A percentile compares a stretch with the other conserved stretches of the same genome.
phyloP scores from a whole-genome alignment of 2,329 filamentous ascomycete genomes.

The Paramyrothecium sp. region DNA sequence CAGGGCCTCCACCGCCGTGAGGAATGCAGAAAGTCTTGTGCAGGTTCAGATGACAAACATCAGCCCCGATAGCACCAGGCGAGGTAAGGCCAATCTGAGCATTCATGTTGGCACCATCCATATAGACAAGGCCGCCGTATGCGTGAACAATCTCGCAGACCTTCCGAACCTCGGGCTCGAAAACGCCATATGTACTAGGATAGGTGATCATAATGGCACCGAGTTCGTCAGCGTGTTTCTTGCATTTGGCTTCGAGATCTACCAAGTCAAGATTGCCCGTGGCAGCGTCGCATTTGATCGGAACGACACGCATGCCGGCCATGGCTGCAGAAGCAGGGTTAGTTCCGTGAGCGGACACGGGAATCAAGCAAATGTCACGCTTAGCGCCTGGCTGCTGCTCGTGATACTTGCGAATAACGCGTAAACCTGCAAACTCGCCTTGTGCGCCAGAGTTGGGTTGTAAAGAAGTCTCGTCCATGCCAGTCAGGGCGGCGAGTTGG shows the following conservation, averaged over 20 bases:
- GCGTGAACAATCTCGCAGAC: constrained; percentile 84
- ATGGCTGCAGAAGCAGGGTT: constrained; percentile 95
- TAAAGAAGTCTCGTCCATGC: constrained; percentile 84
- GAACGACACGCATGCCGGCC: constrained; percentile 92
- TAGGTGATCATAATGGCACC: constrained; percentile 97
- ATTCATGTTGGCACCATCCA: constrained; percentile 99
- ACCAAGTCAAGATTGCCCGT: constrained; percentile 88
- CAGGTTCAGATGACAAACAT: constrained; percentile 94
- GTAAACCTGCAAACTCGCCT: constrained; percentile 88
- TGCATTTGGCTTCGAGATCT: constrained; percentile 84
- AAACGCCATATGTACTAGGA: constrained; percentile 91
- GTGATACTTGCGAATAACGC: constrained; percentile 83
- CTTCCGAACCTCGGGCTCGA: constrained; percentile 84
- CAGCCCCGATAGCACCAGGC: constrained; percentile 90
- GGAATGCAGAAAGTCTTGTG: constrained; percentile 99
- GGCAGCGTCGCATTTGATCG: constrained; percentile 83
- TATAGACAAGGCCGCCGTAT: constrained; percentile 91
- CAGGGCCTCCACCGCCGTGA: constrained; percentile 90
- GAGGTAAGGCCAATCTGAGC: constrained; percentile 95
- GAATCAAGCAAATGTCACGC: constrained; percentile 90
- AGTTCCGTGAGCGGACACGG: constrained; percentile 91
- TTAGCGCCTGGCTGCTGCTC: constrained; percentile 66
- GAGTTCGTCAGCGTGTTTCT: constrained; percentile 81
- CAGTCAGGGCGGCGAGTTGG: constrained; percentile 80
- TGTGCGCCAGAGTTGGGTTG: constrained; percentile 97